Percentiles rank a stretch among this genome's conserved stretches.
phyloP scores from a whole-genome alignment of 345 rosid genomes.

The Camelina sativa region DNA sequence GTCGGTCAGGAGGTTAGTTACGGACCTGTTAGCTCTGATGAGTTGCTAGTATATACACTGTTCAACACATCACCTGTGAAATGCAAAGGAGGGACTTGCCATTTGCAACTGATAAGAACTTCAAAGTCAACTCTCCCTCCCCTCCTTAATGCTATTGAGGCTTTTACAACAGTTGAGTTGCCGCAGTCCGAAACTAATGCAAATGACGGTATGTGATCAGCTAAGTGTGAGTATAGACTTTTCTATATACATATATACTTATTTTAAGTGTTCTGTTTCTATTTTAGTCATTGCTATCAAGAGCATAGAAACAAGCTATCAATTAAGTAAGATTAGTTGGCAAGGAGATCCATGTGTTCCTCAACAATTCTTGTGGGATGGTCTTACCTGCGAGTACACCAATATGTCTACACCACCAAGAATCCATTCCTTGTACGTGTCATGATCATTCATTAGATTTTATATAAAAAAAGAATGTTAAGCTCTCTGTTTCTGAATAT shows the following conservation, averaged over 20 bases:
- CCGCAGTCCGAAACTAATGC: conserved; percentile 33
- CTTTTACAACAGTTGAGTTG: conserved; percentile 21
- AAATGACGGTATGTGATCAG: conserved; percentile 31
- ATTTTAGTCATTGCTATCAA: conserved; percentile 51
- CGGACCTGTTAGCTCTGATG: conserved; percentile 32
- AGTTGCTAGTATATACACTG: neutral
- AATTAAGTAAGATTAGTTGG: conserved; percentile 50
- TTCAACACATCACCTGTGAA: conserved; percentile 15
- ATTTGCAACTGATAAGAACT: conserved; percentile 35
- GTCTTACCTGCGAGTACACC: conserved; percentile 50
- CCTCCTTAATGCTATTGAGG: conserved; percentile 40
- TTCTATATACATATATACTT: neutral
- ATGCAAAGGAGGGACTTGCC: conserved; percentile 23
- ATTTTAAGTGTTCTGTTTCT: neutral
- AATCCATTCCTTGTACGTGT: conserved; percentile 42
- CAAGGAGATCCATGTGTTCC: conserved; percentile 78
- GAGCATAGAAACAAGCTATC: conserved; percentile 47
- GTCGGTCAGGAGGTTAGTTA: conserved; percentile 29
- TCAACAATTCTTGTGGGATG: conserved; percentile 51
- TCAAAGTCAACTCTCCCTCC: conserved; percentile 43
- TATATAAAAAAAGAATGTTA: neutral
- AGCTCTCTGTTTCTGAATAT: neutral
- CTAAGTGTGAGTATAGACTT: neutral
- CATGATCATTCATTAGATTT: neutral
- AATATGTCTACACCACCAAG: conserved; percentile 41